Evolutionary conservation across 2,329 filamentous ascomycete genomes (phyloP).

Genomic region (Aschersonia sp.): DNA sequence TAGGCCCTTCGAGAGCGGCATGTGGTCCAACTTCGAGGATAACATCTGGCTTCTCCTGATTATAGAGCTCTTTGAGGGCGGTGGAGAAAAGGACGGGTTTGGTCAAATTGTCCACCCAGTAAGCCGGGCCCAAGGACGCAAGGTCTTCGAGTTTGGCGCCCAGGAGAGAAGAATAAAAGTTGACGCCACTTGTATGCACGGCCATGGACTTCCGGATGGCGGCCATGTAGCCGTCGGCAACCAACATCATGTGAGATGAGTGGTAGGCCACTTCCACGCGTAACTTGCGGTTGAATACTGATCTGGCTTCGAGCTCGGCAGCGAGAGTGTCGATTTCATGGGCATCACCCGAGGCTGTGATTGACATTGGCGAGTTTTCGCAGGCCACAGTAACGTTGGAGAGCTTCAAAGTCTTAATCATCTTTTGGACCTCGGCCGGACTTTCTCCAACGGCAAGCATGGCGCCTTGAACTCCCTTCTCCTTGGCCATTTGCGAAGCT

Average conservation of each 20-base stretch:
- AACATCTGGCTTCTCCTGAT: constrained; percentile 10
- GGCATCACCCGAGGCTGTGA: constrained; percentile 36
- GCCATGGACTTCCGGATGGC: constrained; percentile 11
- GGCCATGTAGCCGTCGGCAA: constrained; percentile 31
- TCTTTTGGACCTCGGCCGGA: constrained; percentile 23
- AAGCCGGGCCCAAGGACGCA: constrained; percentile 19
- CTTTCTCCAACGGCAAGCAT: constrained; percentile 42
- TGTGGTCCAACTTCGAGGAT: constrained; percentile 33
- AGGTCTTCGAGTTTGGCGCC: constrained; percentile 21
- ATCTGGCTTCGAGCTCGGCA: constrained; percentile 20
- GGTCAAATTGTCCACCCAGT: constrained; percentile 32
- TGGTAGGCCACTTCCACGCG: constrained; percentile 38
- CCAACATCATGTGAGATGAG: constrained; percentile 36
- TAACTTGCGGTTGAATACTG: constrained; percentile 31
- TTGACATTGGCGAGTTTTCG: constrained; percentile 35
- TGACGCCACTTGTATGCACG: constrained; percentile 15
- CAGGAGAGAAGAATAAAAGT: constrained; percentile 31
- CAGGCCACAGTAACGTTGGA: constrained; percentile 19
- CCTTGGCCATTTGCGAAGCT: constrained; percentile 23
- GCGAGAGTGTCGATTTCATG: constrained; percentile 26
- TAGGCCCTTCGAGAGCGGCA: constrained; percentile 31
- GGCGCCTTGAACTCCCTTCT: constrained; percentile 26
- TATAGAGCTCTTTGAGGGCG: constrained; percentile 15
- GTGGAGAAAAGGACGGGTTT: constrained; percentile 27
- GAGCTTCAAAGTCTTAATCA: constrained; percentile 15